These are phyloP conservation scores for Eremochloa ophiuroides DNA, from an alignment of 176 grass and related monocot species.

Conservation along the genomic window DNA sequence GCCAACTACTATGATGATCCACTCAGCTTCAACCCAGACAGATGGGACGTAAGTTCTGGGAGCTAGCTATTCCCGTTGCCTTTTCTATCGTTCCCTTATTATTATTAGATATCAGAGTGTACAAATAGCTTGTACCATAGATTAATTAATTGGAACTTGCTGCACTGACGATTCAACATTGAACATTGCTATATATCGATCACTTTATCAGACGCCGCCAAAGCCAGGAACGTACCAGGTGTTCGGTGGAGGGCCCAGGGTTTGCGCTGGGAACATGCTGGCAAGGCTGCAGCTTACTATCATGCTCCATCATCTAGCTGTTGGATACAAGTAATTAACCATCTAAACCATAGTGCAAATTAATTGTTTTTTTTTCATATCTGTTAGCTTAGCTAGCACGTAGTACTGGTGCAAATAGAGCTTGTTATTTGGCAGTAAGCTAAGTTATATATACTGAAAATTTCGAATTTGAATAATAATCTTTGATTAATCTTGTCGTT, in stretches of 20 bases:
- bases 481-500: background rate
- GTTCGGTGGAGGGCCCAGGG: slow-evolving; percentile 22
- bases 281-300: slow-evolving; percentile 26
- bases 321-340: slow-evolving; percentile 30
- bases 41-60: slow-evolving; percentile 30
- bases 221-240: slow-evolving; percentile 37
- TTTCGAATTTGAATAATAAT: background rate
- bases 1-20: slow-evolving; percentile 29
- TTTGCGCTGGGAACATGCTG: slow-evolving; percentile 39
- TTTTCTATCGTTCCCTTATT: background rate
- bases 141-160: no score
- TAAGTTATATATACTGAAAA: background rate
- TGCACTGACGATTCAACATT: background rate
- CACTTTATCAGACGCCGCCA: background rate
- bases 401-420: background rate
- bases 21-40: slow-evolving; percentile 38
- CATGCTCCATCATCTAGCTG: slow-evolving; percentile 28
- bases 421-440: background rate
- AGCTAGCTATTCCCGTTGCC: no score
- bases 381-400: background rate
- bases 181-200: background rate
- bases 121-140: no score
- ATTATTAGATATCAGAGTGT: background rate
- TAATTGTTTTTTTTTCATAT: background rate
- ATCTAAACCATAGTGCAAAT: background rate